phyloP scores from a whole-genome alignment of 176 grass and related monocot genomes.

The Cocos nucifera region DNA sequence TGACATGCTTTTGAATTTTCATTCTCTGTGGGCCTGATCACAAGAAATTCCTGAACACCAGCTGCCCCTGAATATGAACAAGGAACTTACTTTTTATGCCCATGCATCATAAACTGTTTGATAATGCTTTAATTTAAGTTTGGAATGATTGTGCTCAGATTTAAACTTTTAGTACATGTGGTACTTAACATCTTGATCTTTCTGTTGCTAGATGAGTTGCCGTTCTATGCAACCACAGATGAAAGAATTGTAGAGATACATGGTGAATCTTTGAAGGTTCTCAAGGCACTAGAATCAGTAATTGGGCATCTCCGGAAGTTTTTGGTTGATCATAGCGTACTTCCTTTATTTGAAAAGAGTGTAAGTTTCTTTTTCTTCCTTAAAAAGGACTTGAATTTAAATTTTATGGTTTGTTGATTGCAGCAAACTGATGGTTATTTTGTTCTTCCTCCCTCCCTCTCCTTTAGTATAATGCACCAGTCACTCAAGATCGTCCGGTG shows the following conservation, averaged over 20 bases:
- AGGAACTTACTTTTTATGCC: no score
- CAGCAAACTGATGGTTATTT: background rate
- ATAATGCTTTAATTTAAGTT: no score
- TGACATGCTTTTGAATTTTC: no score
- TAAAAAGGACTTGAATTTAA: no score
- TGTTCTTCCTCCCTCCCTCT: background rate
- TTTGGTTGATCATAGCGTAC: constrained; percentile 93
- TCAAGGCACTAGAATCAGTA: constrained; percentile 83
- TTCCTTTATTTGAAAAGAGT: constrained; percentile 90
- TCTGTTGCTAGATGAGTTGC: constrained; percentile 32
- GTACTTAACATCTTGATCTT: background rate
- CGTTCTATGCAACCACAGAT: constrained; percentile 72
- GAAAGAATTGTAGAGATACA: constrained; percentile 98
- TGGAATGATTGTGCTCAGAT: no score
- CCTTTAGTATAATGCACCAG: constrained; percentile 39
- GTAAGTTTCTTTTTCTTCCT: constrained; percentile 33
- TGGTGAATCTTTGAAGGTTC: constrained; percentile 76
- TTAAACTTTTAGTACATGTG: no score
- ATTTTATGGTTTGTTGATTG: no score
- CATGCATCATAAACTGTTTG: no score
- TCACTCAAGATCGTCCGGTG: constrained; percentile 31
- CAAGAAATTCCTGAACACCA: no score
- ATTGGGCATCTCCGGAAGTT: constrained; percentile 84
- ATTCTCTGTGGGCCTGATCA: no score
- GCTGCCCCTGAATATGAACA: no score